Conservation (phyloP, 805 yeast species). For the Kluyveromyces lactis region DNA sequence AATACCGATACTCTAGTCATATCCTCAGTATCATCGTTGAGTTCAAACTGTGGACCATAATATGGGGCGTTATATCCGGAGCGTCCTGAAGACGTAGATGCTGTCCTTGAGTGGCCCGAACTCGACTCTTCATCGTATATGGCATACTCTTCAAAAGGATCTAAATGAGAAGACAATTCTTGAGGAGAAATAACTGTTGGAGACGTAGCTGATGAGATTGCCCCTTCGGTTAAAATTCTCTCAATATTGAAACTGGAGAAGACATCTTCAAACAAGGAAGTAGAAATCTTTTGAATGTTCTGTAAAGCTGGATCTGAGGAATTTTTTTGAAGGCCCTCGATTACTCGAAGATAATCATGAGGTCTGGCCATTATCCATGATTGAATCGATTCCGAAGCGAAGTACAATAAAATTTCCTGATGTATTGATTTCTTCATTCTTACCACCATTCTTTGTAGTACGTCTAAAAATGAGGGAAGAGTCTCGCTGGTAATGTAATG, state of each 20-base stretch:
- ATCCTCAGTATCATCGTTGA: conserved; percentile 19
- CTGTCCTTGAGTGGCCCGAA: not conserved
- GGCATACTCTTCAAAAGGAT: conserved; percentile 1
- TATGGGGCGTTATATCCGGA: conserved; percentile 1
- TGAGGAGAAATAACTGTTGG: not conserved
- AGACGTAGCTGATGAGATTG: not conserved
- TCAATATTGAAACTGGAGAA: conserved; percentile 19
- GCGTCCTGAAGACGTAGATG: not conserved
- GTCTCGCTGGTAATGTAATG: conserved; percentile 34
- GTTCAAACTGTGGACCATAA: not conserved
- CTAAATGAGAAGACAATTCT: not conserved
- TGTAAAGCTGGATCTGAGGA: conserved; percentile 8
- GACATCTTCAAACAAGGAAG: conserved; percentile 20
- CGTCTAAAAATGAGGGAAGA: conserved; percentile 32
- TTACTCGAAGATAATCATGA: conserved; percentile 31
- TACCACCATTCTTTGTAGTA: conserved; percentile 31
- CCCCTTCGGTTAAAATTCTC: conserved; percentile 9
- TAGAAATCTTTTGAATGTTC: conserved; percentile 12
- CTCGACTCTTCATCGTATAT: not conserved
- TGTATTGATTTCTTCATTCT: conserved; percentile 37
- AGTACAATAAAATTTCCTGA: conserved; percentile 37
- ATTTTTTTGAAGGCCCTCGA: not conserved
- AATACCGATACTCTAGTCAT: conserved; percentile 22
- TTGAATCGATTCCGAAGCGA: conserved; percentile 37
- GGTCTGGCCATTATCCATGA: conserved; percentile 47